phyloP scores from a whole-genome alignment of 2,329 filamentous ascomycete species.

The Trichoderma sp. region DNA sequence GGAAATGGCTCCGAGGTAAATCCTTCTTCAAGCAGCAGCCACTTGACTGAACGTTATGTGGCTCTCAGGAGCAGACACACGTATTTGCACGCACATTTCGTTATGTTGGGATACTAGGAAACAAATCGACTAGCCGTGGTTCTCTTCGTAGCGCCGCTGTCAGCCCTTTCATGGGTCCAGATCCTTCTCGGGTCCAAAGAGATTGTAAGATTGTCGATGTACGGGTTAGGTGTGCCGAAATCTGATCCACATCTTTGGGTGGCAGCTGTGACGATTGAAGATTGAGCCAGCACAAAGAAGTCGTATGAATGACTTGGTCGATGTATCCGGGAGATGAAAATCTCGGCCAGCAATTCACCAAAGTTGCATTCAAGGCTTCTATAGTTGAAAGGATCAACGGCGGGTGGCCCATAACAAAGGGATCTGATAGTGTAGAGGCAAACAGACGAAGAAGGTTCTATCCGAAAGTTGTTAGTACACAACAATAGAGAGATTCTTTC shows the following conservation, averaged over 20 bases:
- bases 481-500: conserved; percentile 21
- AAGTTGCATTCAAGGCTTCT: conserved; percentile 55
- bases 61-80: neutral
- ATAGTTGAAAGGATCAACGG: conserved; percentile 56
- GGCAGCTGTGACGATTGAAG: conserved; percentile 36
- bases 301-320: conserved; percentile 62
- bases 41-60: conserved; percentile 48
- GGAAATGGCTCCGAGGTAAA: conserved; percentile 92
- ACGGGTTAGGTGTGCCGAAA: conserved; percentile 25
- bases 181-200: conserved; percentile 30
- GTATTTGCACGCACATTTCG: neutral
- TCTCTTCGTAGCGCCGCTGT: conserved; percentile 32
- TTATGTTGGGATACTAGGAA: conserved; percentile 22
- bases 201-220: conserved; percentile 30
- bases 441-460: conserved; percentile 69
- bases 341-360: conserved; percentile 70
- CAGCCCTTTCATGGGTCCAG: conserved; percentile 26
- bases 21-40: conserved; percentile 93
- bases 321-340: conserved; percentile 57
- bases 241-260: neutral
- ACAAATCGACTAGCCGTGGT: conserved; percentile 36
- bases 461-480: neutral
- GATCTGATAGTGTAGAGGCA: conserved; percentile 65
- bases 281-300: conserved; percentile 65
- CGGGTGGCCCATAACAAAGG: conserved; percentile 61